Percentiles rank a stretch among this genome's conserved stretches.
Conservation (phyloP, 495 filamentous ascomycete genomes). For the Penicillium riverlandense region DNA sequence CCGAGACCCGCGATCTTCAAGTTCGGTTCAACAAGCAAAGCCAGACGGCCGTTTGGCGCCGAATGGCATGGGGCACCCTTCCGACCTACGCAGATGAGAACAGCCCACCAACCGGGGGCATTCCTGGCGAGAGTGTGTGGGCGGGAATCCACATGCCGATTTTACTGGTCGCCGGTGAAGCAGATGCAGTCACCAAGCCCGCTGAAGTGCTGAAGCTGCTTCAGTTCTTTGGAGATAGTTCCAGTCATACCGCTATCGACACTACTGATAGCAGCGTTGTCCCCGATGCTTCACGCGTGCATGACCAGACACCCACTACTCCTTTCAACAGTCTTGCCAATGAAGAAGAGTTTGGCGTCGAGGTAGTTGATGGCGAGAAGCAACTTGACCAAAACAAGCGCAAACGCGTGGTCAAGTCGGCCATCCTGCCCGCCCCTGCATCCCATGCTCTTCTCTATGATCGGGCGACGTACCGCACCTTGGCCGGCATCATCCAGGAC, state of each 20-base stretch:
- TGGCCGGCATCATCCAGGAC: constrained; percentile 74
- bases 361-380: constrained; percentile 17
- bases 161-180: constrained; percentile 69
- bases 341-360: constrained; percentile 20
- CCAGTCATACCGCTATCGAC: constrained; percentile 17
- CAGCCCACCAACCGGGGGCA: constrained; percentile 45
- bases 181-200: constrained; percentile 66
- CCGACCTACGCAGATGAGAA: constrained; percentile 43
- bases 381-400: constrained; percentile 6
- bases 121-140: constrained; percentile 70
- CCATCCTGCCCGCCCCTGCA: constrained; percentile 69
- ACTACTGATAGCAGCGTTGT: constrained; percentile 38
- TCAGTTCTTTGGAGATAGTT: constrained; percentile 41
- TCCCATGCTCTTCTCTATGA: constrained; percentile 82
- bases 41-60: constrained; percentile 69
- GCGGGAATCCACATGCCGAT: constrained; percentile 63
- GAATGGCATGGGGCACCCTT: constrained; percentile 71
- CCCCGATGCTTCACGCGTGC: constrained; percentile 37
- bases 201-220: constrained; percentile 65
- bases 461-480: constrained; percentile 62
- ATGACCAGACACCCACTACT: constrained; percentile 14
- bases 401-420: constrained; percentile 55
- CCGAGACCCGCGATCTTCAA: constrained; percentile 71
- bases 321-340: constrained; percentile 7
- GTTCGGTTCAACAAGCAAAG: constrained; percentile 78